Evolutionary conservation across 768 basidiomycete genomes (phyloP).

Genomic region (Megacollybia marginata): DNA sequence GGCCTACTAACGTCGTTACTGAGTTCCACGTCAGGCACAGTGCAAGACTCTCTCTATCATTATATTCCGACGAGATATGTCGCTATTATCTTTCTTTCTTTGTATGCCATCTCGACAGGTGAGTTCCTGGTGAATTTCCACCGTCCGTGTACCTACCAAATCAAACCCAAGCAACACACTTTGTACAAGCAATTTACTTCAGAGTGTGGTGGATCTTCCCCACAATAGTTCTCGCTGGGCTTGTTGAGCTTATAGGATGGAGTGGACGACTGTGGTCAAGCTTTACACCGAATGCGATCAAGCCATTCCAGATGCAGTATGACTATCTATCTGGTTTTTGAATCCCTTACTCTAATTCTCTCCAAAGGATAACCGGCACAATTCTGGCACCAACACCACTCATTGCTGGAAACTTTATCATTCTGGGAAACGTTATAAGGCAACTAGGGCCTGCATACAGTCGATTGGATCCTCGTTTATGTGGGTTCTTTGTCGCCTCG

Average conservation of each 20-base stretch:
- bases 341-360: not conserved
- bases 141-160: not conserved
- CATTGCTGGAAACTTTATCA: constrained; percentile 39
- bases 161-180: constrained; percentile 33
- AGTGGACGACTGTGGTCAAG: constrained; percentile 45
- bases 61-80: constrained; percentile 30
- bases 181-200: constrained; percentile 33
- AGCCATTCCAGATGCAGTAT: constrained; percentile 35
- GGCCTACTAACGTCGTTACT: too few species aligned
- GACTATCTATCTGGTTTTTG: constrained; percentile 7
- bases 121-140: constrained; percentile 1
- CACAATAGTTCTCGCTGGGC: constrained; percentile 38
- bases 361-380: constrained; percentile 31
- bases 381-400: constrained; percentile 52
- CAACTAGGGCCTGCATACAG: constrained; percentile 29
- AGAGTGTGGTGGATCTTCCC: constrained; percentile 47
- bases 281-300: constrained; percentile 11
- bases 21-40: too few species aligned
- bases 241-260: constrained; percentile 52
- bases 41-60: constrained; percentile 13
- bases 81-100: constrained; percentile 24
- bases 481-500: constrained; percentile 4
- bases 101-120: constrained; percentile 35
- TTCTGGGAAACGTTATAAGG: constrained; percentile 27
- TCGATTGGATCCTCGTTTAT: constrained; percentile 17